Evolutionary conservation across 163 green algal genomes (phyloP).

Genomic region (Smithsoniella earleae): DNA sequence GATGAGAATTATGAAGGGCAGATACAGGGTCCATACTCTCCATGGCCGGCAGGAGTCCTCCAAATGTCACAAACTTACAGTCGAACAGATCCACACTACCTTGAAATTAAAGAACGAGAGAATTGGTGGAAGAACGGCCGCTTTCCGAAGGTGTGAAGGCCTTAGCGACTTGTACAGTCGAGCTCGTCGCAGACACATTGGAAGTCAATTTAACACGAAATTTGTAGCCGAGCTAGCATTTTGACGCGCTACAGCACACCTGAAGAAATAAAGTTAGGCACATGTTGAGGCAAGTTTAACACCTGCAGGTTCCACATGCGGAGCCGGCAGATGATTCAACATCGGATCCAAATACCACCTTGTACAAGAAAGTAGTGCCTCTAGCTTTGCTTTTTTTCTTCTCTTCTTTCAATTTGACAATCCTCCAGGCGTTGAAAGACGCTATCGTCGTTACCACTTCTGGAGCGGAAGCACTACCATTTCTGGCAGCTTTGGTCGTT

Average conservation of each 20-base stretch:
- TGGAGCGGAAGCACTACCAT: slow-evolving; percentile 68
- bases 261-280: neutral
- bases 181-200: neutral
- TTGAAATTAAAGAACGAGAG: neutral
- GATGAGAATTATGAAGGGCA: too few relatives aligned
- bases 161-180: neutral
- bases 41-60: slow-evolving; percentile 6
- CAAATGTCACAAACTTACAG: slow-evolving; percentile 16
- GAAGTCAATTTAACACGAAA: neutral
- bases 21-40: slow-evolving; percentile 12
- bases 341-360: neutral
- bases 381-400: slow-evolving; percentile 73
- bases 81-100: slow-evolving; percentile 16
- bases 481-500: slow-evolving; percentile 63
- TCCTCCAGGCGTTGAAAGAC: slow-evolving; percentile 67
- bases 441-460: slow-evolving; percentile 65
- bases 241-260: neutral
- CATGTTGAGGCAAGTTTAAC: neutral
- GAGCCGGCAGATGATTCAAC: slow-evolving; percentile 1
- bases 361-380: slow-evolving; percentile 57
- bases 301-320: slow-evolving; percentile 19
- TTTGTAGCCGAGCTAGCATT: neutral
- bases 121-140: slow-evolving; percentile 2
- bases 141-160: neutral
- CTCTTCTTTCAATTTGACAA: slow-evolving; percentile 73